These are phyloP conservation scores for Malassezia slooffiae DNA, from an alignment of 1,284 basidiomycete species.

Conservation along the genomic window DNA sequence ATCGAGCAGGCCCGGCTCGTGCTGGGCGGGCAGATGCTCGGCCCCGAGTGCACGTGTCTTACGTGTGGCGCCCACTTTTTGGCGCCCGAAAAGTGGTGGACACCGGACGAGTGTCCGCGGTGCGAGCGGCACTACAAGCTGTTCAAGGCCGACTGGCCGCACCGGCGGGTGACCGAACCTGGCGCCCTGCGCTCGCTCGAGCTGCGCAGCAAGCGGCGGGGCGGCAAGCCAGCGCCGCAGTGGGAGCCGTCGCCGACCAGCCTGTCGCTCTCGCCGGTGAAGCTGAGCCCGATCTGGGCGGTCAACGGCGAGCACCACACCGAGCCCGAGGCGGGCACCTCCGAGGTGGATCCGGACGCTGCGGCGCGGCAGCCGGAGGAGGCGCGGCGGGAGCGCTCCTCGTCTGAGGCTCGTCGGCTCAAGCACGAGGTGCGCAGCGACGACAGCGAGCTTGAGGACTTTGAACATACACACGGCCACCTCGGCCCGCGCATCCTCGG, in stretches of 20 bases:
- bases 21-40: slow-evolving; percentile 23
- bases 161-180: not conserved
- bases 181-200: not conserved
- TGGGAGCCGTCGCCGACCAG: not conserved
- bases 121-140: slow-evolving; percentile 45
- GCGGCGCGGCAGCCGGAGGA: no score
- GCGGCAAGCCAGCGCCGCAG: no score
- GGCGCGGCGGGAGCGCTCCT: no score
- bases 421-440: slow-evolving; percentile 9
- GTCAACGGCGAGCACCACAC: no score
- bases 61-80: slow-evolving; percentile 40
- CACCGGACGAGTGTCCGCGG: slow-evolving; percentile 40
- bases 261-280: slow-evolving; percentile 10
- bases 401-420: not conserved
- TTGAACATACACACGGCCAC: not conserved
- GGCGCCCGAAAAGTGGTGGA: slow-evolving; percentile 44
- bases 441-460: slow-evolving; percentile 9
- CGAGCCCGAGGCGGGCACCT: no score
- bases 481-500: slow-evolving; percentile 43
- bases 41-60: slow-evolving; percentile 28
- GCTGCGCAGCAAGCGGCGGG: no score
- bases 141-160: slow-evolving; percentile 43
- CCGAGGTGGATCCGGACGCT: no score
- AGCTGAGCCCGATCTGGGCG: slow-evolving; percentile 21
- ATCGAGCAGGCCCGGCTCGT: slow-evolving; percentile 10